Conservation (phyloP, 129 eudicot genomes). For the Flaveria robusta region DNA sequence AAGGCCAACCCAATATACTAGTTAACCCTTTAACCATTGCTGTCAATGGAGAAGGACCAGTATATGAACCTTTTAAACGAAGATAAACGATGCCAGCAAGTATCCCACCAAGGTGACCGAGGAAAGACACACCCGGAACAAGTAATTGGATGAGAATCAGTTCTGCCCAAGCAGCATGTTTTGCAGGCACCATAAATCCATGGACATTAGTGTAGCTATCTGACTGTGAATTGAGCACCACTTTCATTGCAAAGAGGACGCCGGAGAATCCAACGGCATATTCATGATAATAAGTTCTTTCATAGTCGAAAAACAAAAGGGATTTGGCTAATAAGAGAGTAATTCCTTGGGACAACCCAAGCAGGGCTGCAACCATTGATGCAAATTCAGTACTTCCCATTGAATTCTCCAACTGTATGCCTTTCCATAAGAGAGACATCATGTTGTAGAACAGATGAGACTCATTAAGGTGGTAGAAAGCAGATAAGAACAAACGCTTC, state of each 20-base stretch:
- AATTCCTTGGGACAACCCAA: constrained; percentile 85
- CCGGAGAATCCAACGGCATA: constrained; percentile 92
- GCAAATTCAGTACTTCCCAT: constrained; percentile 78
- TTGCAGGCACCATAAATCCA: constrained; percentile 69
- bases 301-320: constrained; percentile 60
- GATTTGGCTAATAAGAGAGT: constrained; percentile 73
- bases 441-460: constrained; percentile 85
- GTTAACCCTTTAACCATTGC: constrained; percentile 40
- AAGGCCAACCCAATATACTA: constrained; percentile 62
- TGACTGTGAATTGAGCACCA: constrained; percentile 73
- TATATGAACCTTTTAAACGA: constrained; percentile 33
- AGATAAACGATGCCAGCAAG: constrained; percentile 84
- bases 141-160: constrained; percentile 76
- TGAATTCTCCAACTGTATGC: constrained; percentile 72
- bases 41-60: constrained; percentile 48
- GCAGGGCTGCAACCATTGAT: constrained; percentile 69
- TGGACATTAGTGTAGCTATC: constrained; percentile 52
- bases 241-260: constrained; percentile 95
- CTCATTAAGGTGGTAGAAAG: constrained; percentile 80
- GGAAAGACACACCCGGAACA: constrained; percentile 82
- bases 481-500: constrained; percentile 76
- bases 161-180: constrained; percentile 90
- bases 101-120: constrained; percentile 94
- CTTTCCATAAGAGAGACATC: constrained; percentile 96
- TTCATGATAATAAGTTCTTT: constrained; percentile 67